Evolutionary conservation across 2,329 filamentous ascomycete species (phyloP).

Genomic region (Thielaviopsis musarum): DNA sequence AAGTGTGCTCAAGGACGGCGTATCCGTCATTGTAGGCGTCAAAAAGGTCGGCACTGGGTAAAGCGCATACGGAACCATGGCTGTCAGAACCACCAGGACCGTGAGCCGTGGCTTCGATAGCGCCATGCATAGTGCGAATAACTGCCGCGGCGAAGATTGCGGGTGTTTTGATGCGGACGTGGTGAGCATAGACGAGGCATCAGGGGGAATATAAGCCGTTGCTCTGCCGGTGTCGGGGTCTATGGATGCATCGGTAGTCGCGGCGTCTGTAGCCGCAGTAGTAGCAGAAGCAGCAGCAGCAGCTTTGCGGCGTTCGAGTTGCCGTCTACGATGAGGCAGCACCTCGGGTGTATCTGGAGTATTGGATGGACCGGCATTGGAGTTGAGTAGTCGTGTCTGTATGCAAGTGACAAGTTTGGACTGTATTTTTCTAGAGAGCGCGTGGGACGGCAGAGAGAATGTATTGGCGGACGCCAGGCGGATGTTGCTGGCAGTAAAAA

Average conservation of each 20-base stretch:
- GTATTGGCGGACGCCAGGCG: conserved; percentile 6
- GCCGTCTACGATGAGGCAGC: conserved; percentile 12
- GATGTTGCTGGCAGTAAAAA: conserved; percentile 9
- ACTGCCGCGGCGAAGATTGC: conserved; percentile 39
- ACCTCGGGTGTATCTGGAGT: not conserved
- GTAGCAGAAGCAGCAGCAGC: conserved; percentile 2
- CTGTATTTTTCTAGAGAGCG: conserved; percentile 1
- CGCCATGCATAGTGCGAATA: conserved; percentile 66
- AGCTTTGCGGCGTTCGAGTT: conserved; percentile 11
- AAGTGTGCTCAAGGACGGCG: conserved; percentile 73
- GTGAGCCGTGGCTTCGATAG: conserved; percentile 92
- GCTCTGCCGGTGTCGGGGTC: conserved; percentile 12
- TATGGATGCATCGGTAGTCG: conserved; percentile 2
- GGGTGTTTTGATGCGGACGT: conserved; percentile 33
- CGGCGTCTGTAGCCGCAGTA: not conserved
- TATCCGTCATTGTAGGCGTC: conserved; percentile 43
- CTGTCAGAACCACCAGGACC: conserved; percentile 76
- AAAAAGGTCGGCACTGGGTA: conserved; percentile 86
- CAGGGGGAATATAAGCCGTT: conserved; percentile 23
- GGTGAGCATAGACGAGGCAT: conserved; percentile 40
- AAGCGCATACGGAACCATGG: conserved; percentile 78
- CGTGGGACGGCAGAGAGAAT: conserved; percentile 5
- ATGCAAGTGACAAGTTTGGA: conserved; percentile 4
- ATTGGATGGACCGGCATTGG: not conserved
- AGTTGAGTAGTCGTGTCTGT: not conserved